Percentiles rank a stretch among this genome's conserved stretches.
These are phyloP conservation scores for Chaetomium sp. DNA, from an alignment of 2,329 filamentous ascomycete species.

Conservation along the genomic window DNA sequence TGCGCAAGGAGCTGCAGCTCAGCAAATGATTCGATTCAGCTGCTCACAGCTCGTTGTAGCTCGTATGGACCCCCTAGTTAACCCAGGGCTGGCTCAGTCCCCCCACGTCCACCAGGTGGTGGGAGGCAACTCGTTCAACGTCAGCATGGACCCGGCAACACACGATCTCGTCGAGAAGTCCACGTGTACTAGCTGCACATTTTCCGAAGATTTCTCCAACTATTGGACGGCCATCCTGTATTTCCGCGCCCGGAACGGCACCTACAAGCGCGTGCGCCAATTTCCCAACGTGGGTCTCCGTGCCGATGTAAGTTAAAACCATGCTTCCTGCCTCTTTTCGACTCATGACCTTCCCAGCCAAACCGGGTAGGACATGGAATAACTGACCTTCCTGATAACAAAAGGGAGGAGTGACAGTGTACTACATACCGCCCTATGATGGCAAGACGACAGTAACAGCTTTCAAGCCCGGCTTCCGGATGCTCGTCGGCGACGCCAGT, in stretches of 20 bases:
- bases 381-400: background rate
- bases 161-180: constrained; percentile 32
- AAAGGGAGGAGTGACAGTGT: constrained; percentile 35
- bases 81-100: constrained; percentile 29
- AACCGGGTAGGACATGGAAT: background rate
- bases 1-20: constrained; percentile 21
- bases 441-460: constrained; percentile 45
- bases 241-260: constrained; percentile 35
- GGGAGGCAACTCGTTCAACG: constrained; percentile 35
- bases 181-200: constrained; percentile 35
- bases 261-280: constrained; percentile 32
- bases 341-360: background rate
- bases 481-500: constrained; percentile 44
- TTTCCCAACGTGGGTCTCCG: constrained; percentile 32
- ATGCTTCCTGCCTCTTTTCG: no score
- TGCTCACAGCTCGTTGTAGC: constrained; percentile 38
- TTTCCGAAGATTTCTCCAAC: constrained; percentile 36
- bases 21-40: constrained; percentile 38
- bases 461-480: constrained; percentile 49
- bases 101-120: constrained; percentile 36
- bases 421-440: constrained; percentile 38
- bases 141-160: constrained; percentile 33
- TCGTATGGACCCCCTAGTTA: constrained; percentile 37
- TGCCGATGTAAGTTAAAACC: constrained; percentile 17
- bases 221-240: constrained; percentile 37